Percentiles rank a stretch among this genome's conserved stretches.
Evolutionary conservation across 2,329 filamentous ascomycete genomes (phyloP).

Genomic region (Arthrobotrys pseudoclavata): DNA sequence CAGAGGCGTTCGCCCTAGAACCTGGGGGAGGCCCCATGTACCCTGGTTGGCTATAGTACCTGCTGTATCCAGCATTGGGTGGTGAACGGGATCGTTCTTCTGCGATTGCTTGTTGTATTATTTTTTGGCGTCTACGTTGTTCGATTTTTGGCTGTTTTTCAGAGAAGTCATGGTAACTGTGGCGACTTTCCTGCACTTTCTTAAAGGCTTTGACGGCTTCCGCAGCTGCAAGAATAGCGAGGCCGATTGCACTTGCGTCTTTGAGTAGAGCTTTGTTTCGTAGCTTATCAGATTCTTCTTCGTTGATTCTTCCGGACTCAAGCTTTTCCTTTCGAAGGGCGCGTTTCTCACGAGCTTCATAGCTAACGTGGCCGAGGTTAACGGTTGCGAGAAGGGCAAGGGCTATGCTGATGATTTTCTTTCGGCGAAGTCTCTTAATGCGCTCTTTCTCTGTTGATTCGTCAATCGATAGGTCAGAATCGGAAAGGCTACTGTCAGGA

Average conservation of each 20-base stretch:
- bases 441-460: conserved; percentile 44
- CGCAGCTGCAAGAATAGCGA: conserved; percentile 50
- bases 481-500: conserved; percentile 54
- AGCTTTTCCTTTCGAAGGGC: conserved; percentile 48
- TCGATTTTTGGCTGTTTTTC: conserved; percentile 41
- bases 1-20: conserved; percentile 14
- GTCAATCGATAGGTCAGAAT: conserved; percentile 54
- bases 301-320: conserved; percentile 45
- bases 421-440: conserved; percentile 39
- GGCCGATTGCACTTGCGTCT: conserved; percentile 49
- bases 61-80: conserved; percentile 14
- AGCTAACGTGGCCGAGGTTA: conserved; percentile 46
- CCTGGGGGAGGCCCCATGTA: conserved; percentile 55
- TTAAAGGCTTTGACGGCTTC: conserved; percentile 50
- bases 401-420: conserved; percentile 54
- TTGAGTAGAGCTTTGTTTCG: conserved; percentile 46
- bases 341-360: conserved; percentile 51
- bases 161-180: conserved; percentile 33
- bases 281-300: conserved; percentile 47
- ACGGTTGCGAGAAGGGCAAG: conserved; percentile 56
- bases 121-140: conserved; percentile 45
- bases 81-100: conserved; percentile 10
- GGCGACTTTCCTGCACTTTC: conserved; percentile 26
- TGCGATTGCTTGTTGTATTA: conserved; percentile 11
- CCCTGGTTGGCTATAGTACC: conserved; percentile 52